Base-by-base conservation (phyloP, 73 alveolate species). In the Paramecium biaurelia region DNA sequence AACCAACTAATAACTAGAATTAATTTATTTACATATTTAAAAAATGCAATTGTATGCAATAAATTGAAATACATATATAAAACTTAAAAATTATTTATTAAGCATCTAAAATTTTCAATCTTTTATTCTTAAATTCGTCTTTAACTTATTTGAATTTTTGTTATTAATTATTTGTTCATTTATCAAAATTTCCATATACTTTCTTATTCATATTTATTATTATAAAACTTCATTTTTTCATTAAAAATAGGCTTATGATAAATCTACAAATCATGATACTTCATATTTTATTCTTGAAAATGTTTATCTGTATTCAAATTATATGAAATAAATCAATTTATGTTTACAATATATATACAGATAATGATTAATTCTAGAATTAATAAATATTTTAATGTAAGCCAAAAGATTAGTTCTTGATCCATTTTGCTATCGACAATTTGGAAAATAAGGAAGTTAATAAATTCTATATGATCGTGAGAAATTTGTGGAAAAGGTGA, bases 401-500 rank as follows among this genome's bases (percentile, higher is more conserved):
- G 42, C 70, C 5, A 34, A 63, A 58, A 86, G 72, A 86, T 57
- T 86, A 38, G 68, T 86, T 6, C 43, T 86, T 34, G 93, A 86
- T 8, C 93, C 93, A 1, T 86, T 86, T 59, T 92, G 95, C 21
- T 41, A 87, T 56, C 21, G 93, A 32, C 68, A 93, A 26, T 93
- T 93, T 79, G 92, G 43, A 26, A 84, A 53, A 23, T 34, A 47
- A 20, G 85, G 85, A 24, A 56, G 41, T 56, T 28, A 23, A 11
- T 72, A 20, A 18, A 76, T 92, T 38, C 93, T 85, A 12, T 95
- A 96, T 85, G 98, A 97, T 8, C 94, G 85, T 90, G 96, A 95
- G 43, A 97, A 92, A 70, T 97, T 97, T 93, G 76, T 93, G 43
- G 94, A 93, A 49, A 93, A 94, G 63, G 96, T 97, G 37, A 96